Conservation (phyloP, 345 rosid species). For the sweet orange (Citrus sinensis) region DVS_A1.0 CM039162.1:3172501-3173000, state of each 20-base stretch:
- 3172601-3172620: neutral
- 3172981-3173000: neutral
- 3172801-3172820: neutral
- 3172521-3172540: conserved; percentile 7
- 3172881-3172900: neutral
- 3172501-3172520: neutral
- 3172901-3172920: neutral
- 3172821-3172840: neutral
- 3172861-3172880: neutral
- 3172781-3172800: neutral
- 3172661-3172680: conserved; percentile 1
- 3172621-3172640: neutral
- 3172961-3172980: neutral
- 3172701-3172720: neutral
- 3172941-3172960: neutral
- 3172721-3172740: neutral
- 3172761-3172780: neutral
- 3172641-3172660: neutral
- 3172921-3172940: neutral
- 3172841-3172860: neutral
- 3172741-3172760: neutral
- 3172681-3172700: neutral
- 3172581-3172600: neutral
- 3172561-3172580: neutral
- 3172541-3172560: conserved; percentile 8